A percentile compares a stretch with the other conserved stretches of the same genome.
Evolutionary conservation across 192 early-diverging fungal genomes (phyloP).

Genomic region (Coemansia sp.): DNA sequence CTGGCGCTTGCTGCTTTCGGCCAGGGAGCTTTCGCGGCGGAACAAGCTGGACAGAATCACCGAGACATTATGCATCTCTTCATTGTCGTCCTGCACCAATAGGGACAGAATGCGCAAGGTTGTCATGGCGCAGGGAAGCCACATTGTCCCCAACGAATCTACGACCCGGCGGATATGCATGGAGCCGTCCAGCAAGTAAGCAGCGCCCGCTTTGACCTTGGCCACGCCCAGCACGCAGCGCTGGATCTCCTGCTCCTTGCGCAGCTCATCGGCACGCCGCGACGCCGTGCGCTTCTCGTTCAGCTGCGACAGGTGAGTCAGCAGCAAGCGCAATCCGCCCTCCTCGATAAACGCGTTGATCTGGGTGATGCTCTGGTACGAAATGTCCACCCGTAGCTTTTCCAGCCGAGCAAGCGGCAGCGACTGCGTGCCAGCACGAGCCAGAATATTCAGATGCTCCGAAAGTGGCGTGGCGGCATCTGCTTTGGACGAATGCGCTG

Average conservation of each 20-base stretch:
- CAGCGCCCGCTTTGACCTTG: constrained; percentile 26
- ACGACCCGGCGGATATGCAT: constrained; percentile 22
- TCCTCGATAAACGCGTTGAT: constrained; percentile 38
- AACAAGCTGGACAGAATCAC: constrained; percentile 26
- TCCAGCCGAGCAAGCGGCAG: constrained; percentile 44
- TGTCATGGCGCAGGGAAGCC: constrained; percentile 36
- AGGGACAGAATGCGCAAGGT: constrained; percentile 33
- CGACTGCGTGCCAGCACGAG: constrained; percentile 39
- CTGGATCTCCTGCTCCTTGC: constrained; percentile 45
- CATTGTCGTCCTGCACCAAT: constrained; percentile 21
- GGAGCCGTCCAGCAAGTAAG: constrained; percentile 15
- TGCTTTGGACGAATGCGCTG: background rate
- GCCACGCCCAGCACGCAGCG: constrained; percentile 38
- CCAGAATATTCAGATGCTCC: constrained; percentile 43
- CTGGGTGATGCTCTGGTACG: constrained; percentile 47
- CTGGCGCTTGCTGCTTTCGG: constrained; percentile 11
- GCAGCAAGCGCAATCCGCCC: constrained; percentile 39
- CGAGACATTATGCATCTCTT: constrained; percentile 13
- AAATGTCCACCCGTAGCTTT: constrained; percentile 42
- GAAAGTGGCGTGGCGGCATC: constrained; percentile 26
- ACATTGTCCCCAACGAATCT: constrained; percentile 37
- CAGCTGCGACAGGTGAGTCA: constrained; percentile 39
- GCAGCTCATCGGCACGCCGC: constrained; percentile 37
- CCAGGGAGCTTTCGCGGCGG: constrained; percentile 17
- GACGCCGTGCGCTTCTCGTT: constrained; percentile 28